Conservation (phyloP, 805 yeast species). For the Nakazawaea peltata region DNA sequence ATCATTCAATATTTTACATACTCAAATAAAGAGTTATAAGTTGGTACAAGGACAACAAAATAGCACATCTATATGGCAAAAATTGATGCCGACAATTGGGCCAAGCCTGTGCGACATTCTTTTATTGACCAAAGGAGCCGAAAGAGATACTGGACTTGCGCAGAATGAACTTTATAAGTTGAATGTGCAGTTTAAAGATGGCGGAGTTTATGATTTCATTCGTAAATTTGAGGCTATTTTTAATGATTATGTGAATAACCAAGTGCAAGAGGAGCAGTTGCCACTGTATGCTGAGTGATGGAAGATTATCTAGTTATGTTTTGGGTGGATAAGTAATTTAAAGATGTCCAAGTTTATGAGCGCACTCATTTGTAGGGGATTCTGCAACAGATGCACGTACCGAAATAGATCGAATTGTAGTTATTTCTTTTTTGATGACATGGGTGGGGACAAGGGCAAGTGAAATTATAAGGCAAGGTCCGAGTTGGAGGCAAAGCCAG, state of each 20-base stretch:
- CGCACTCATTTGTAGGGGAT: no score
- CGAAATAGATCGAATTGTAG: no score
- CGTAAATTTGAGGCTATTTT: constrained; percentile 24
- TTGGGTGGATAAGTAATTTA: background rate
- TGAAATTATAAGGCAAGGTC: no score
- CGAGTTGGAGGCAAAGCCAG: no score
- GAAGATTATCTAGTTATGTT: no score
- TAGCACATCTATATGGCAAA: background rate
- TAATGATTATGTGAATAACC: constrained; percentile 26
- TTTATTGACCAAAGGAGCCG: constrained; percentile 14
- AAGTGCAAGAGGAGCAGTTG: constrained; percentile 30
- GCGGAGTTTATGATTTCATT: constrained; percentile 37
- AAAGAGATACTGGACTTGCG: constrained; percentile 25
- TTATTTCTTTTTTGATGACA: no score
- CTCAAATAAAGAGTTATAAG: constrained; percentile 23
- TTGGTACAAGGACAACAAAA: constrained; percentile 14
- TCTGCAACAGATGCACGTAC: constrained; percentile 9
- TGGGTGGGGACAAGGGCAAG: no score
- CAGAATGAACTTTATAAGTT: constrained; percentile 29
- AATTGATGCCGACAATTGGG: constrained; percentile 23
- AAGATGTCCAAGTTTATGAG: no score
- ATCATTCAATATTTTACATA: constrained; percentile 31
- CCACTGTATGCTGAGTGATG: constrained; percentile 29
- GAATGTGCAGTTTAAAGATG: constrained; percentile 32
- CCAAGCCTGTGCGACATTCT: constrained; percentile 19